A percentile compares a stretch with the other conserved stretches of the same genome.
phyloP scores from a whole-genome alignment of 768 basidiomycete genomes.

The Cystofilobasidium bisporidii region DNA sequence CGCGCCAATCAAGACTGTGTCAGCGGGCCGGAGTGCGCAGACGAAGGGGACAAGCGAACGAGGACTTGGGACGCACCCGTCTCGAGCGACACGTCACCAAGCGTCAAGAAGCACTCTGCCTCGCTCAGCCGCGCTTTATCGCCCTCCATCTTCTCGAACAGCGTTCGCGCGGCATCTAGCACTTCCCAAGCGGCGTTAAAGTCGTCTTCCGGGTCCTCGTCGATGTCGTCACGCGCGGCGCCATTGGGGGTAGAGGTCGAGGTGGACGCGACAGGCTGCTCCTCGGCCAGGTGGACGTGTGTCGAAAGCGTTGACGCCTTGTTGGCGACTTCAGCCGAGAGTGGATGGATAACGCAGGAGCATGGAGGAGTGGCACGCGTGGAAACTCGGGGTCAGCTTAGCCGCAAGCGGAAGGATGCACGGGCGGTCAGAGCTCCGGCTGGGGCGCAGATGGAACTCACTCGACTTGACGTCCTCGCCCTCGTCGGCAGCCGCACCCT shows the following conservation, averaged over 20 bases:
- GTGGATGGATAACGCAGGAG: too few relatives aligned
- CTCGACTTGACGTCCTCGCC: not conserved
- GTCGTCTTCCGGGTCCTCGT: conserved; percentile 69
- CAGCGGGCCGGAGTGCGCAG: not conserved
- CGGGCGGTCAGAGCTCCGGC: too few relatives aligned
- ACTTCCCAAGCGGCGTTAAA: conserved; percentile 98
- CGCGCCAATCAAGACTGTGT: too few relatives aligned
- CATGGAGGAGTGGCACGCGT: too few relatives aligned
- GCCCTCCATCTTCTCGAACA: conserved; percentile 61
- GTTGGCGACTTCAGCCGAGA: conserved; percentile 15
- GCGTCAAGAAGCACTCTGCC: conserved; percentile 78
- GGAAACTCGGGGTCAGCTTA: not conserved
- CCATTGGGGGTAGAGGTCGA: not conserved
- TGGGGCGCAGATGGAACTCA: too few relatives aligned
- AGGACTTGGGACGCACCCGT: conserved; percentile 54
- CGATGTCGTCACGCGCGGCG: not conserved
- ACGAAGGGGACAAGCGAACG: not conserved
- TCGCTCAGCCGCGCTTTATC: conserved; percentile 59
- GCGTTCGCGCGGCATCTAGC: conserved; percentile 81
- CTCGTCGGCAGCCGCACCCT: not conserved
- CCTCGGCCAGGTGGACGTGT: conserved; percentile 16
- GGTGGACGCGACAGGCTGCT: not conserved
- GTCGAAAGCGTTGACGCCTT: conserved; percentile 4
- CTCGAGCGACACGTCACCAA: conserved; percentile 95
- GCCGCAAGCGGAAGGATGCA: too few relatives aligned